Conservation (phyloP, 768 basidiomycete species). For the Tricholomella constricta region DNA sequence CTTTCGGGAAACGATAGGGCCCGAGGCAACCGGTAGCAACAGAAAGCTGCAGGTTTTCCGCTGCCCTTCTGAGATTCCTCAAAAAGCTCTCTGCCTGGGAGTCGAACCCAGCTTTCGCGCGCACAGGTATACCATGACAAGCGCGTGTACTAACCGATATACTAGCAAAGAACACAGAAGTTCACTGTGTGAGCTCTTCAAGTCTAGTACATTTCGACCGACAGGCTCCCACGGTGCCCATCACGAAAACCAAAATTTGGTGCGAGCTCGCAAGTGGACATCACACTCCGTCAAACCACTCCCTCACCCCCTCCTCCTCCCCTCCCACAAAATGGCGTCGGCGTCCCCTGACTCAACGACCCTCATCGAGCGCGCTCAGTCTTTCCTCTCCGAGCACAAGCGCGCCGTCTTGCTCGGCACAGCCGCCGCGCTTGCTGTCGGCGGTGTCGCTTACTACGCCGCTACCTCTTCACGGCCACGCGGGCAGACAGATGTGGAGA, state of each 20-base stretch:
- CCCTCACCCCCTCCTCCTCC: not conserved
- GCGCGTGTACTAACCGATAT: no score
- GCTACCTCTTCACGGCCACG: conserved; percentile 49
- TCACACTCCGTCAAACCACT: not conserved
- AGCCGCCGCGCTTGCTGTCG: conserved; percentile 68
- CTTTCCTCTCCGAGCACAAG: conserved; percentile 78
- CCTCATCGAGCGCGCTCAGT: conserved; percentile 63
- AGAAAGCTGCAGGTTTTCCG: no score
- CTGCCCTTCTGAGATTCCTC: no score
- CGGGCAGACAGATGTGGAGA: conserved; percentile 41
- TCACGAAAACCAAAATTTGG: not conserved
- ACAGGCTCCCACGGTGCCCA: not conserved
- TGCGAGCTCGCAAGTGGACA: no score
- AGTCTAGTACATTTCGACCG: no score
- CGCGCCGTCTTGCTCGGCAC: conserved; percentile 72
- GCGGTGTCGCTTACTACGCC: conserved; percentile 77
- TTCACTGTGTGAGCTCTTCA: no score
- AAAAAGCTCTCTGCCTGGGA: no score
- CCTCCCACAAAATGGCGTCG: conserved; percentile 14
- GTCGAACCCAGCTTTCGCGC: no score
- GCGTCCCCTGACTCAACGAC: conserved; percentile 15
- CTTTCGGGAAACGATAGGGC: no score
- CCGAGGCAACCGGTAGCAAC: no score
- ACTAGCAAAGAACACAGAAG: no score
- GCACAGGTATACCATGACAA: no score